A percentile compares a stretch with the other conserved stretches of the same genome.
Evolutionary conservation across 257 asterid species (phyloP).

Genomic region (Nicotiana paniculata): DNA sequence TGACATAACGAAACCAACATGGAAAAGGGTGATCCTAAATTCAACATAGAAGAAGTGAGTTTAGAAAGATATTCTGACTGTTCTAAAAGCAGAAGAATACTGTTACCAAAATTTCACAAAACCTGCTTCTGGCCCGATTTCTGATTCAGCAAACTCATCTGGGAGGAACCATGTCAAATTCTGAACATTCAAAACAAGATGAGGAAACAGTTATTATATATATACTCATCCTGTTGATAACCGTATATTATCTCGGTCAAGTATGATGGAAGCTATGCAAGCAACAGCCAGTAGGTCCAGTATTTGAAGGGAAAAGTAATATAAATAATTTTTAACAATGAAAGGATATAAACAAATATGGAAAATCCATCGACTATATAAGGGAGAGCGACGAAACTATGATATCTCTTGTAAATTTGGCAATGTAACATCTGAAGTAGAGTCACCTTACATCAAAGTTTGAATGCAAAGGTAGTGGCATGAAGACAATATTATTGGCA

Average conservation of each 20-base stretch:
- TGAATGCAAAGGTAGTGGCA: neutral
- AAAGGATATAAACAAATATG: neutral
- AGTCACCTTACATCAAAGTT: neutral
- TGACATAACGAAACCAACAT: neutral
- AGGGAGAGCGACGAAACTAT: neutral
- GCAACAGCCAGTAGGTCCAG: neutral
- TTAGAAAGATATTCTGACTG: neutral
- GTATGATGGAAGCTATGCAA: neutral
- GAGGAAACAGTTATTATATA: neutral
- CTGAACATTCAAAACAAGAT: conserved; percentile 32
- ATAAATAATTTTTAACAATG: neutral
- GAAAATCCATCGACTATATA: neutral
- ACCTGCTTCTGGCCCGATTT: conserved; percentile 99
- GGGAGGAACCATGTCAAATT: conserved; percentile 98
- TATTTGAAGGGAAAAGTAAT: no score
- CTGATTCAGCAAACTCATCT: conserved; percentile 89
- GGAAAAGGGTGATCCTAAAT: conserved; percentile 1
- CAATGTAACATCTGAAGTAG: neutral
- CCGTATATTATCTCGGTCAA: neutral
- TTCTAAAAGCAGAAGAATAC: conserved; percentile 45
- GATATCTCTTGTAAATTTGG: neutral
- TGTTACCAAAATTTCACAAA: conserved; percentile 91
- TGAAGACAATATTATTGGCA: neutral
- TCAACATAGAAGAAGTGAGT: neutral
- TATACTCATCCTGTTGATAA: neutral